Evolutionary conservation across 2,329 filamentous ascomycete genomes (phyloP).

Genomic region (Colletotrichum euphorbiae): DNA sequence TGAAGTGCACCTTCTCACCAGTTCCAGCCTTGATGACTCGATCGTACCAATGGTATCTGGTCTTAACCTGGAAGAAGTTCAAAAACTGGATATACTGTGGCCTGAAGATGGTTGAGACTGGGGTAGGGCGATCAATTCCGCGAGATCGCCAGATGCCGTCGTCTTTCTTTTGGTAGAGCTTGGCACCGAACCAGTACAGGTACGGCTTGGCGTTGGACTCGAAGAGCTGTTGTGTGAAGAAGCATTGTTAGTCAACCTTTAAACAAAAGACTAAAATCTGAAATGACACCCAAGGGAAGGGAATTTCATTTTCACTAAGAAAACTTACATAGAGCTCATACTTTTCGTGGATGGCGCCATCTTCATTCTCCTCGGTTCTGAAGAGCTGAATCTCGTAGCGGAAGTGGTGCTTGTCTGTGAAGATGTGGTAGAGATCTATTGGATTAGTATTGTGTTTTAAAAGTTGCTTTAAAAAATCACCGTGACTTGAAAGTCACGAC

Average conservation of each 20-base stretch:
- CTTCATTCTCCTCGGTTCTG: slow-evolving; percentile 23
- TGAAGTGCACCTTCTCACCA: slow-evolving; percentile 50
- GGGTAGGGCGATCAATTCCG: slow-evolving; percentile 50
- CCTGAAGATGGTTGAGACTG: slow-evolving; percentile 53
- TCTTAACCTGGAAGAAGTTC: slow-evolving; percentile 68
- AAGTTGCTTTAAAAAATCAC: neutral
- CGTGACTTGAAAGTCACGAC: neutral
- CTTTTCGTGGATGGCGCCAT: slow-evolving; percentile 34
- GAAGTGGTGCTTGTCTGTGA: slow-evolving; percentile 71
- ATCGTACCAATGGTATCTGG: slow-evolving; percentile 70
- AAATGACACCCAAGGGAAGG: too few species aligned
- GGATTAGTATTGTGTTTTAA: too few species aligned
- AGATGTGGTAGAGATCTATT: slow-evolving; percentile 72
- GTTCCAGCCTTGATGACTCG: slow-evolving; percentile 54
- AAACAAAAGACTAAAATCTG: neutral
- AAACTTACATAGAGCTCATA: slow-evolving; percentile 69
- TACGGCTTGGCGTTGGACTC: slow-evolving; percentile 70
- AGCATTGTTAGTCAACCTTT: neutral
- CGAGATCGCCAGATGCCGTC: slow-evolving; percentile 27
- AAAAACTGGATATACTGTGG: slow-evolving; percentile 64
- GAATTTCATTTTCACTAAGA: neutral
- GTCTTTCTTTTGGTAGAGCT: slow-evolving; percentile 57
- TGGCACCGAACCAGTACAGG: slow-evolving; percentile 71
- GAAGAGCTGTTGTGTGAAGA: slow-evolving; percentile 66
- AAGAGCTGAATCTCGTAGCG: slow-evolving; percentile 70